These are phyloP conservation scores for Thymus mandschuricus DNA, from an alignment of 257 asterid genomes.

Conservation along the genomic window DNA sequence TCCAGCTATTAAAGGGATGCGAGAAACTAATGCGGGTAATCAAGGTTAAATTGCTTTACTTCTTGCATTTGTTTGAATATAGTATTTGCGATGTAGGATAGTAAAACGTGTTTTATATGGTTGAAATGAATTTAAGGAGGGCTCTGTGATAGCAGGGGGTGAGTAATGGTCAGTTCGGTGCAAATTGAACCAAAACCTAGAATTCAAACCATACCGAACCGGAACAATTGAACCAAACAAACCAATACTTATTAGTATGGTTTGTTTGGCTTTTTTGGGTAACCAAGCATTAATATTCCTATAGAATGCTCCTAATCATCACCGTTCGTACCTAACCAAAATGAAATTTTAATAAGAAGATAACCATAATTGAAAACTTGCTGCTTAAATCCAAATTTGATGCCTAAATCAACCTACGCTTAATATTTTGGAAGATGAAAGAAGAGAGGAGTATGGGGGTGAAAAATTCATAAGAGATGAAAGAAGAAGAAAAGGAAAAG, in stretches of 20 bases:
- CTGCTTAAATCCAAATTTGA: too few species aligned
- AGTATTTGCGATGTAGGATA: too few species aligned
- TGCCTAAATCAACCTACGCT: too few species aligned
- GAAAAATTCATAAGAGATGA: background rate
- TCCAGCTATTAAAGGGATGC: too few species aligned
- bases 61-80: too few species aligned
- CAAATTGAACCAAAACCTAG: background rate
- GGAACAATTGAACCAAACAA: background rate
- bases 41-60: too few species aligned
- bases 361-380: background rate
- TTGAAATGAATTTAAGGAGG: slow-evolving; percentile 12
- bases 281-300: background rate
- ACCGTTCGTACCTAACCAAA: background rate
- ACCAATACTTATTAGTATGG: background rate
- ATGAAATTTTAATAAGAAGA: background rate
- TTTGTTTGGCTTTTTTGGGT: background rate
- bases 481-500: background rate
- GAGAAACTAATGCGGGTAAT: too few species aligned
- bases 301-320: background rate
- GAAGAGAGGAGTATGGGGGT: too few species aligned
- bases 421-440: too few species aligned
- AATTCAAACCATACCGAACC: background rate
- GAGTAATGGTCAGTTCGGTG: background rate
- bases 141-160: slow-evolving; percentile 1
- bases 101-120: background rate